Evolutionary conservation across 305 asterid species (phyloP).

Genomic region (Fraxinus greggii): DNA sequence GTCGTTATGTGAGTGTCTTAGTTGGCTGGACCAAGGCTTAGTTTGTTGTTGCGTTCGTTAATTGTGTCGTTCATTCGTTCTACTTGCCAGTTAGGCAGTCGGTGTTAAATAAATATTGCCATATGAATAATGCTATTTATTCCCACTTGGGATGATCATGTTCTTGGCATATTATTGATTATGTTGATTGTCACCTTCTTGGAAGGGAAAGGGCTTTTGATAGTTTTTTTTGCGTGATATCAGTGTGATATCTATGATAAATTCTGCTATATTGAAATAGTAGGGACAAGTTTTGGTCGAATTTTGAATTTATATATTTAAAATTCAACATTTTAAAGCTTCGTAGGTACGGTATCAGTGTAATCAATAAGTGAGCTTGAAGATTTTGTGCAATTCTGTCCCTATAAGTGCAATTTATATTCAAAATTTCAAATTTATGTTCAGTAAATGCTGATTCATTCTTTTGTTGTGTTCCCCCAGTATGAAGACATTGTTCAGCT

Average conservation of each 20-base stretch:
- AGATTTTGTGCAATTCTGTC: neutral
- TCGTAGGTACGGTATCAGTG: neutral
- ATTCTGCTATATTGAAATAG: neutral
- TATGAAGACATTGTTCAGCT: conserved; percentile 86
- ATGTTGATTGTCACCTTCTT: neutral
- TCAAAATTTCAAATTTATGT: neutral
- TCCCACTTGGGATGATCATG: neutral
- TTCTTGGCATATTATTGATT: neutral
- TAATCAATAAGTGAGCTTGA: neutral
- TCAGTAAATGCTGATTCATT: conserved; percentile 6
- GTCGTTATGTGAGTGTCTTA: too few species aligned
- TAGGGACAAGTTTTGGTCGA: neutral
- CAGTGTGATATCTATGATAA: neutral
- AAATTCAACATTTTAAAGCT: neutral
- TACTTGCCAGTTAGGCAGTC: neutral
- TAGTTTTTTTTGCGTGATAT: neutral
- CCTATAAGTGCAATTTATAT: neutral
- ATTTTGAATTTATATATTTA: neutral
- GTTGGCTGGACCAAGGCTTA: neutral
- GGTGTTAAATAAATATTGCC: neutral
- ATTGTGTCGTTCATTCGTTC: neutral
- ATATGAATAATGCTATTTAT: neutral
- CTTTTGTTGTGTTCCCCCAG: conserved; percentile 35
- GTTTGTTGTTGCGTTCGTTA: neutral
- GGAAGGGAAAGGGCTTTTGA: neutral